A percentile compares a stretch with the other conserved stretches of the same genome.
phyloP scores from a whole-genome alignment of 2,329 filamentous ascomycete species.

The Zelopaecilomyces penicillatus region DNA sequence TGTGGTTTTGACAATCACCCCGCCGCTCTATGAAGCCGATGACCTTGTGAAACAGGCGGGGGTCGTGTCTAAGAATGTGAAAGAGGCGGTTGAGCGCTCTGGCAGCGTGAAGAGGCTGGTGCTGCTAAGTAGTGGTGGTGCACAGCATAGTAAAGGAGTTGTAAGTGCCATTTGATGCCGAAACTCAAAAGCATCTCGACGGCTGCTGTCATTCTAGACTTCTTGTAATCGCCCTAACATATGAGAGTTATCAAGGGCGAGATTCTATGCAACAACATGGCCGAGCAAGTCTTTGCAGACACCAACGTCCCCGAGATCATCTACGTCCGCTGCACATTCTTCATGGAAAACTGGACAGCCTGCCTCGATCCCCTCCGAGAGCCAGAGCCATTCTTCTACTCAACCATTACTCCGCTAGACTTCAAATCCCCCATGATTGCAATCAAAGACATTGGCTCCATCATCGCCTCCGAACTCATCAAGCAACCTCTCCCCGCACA shows the following conservation, averaged over 20 bases:
- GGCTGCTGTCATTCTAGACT: no score
- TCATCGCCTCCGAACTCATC: slow-evolving; percentile 17
- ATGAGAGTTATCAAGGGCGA: slow-evolving; percentile 21
- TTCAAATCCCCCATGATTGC: slow-evolving; percentile 24
- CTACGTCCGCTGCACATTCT: slow-evolving; percentile 26
- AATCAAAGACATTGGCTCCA: slow-evolving; percentile 15
- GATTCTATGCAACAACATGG: slow-evolving; percentile 26
- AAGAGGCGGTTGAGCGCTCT: slow-evolving; percentile 17
- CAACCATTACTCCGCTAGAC: slow-evolving; percentile 25
- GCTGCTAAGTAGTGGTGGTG: slow-evolving; percentile 23
- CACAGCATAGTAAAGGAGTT: slow-evolving; percentile 23
- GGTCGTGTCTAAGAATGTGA: slow-evolving; percentile 20
- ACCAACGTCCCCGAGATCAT: slow-evolving; percentile 16
- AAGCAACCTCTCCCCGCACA: slow-evolving; percentile 7
- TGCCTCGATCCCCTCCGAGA: slow-evolving; percentile 17
- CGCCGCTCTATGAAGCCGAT: slow-evolving; percentile 17
- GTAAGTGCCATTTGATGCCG: slow-evolving; percentile 12
- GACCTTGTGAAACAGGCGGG: slow-evolving; percentile 15
- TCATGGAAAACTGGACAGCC: slow-evolving; percentile 32
- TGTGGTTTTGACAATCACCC: slow-evolving; percentile 23
- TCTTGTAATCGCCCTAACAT: no score
- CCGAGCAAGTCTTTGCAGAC: slow-evolving; percentile 17
- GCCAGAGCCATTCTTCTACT: slow-evolving; percentile 22
- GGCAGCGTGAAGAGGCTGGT: slow-evolving; percentile 21
- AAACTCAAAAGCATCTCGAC: no score